Evolutionary conservation across 1,284 basidiomycete genomes (phyloP).

Genomic region (Flammula alnicola): DNA sequence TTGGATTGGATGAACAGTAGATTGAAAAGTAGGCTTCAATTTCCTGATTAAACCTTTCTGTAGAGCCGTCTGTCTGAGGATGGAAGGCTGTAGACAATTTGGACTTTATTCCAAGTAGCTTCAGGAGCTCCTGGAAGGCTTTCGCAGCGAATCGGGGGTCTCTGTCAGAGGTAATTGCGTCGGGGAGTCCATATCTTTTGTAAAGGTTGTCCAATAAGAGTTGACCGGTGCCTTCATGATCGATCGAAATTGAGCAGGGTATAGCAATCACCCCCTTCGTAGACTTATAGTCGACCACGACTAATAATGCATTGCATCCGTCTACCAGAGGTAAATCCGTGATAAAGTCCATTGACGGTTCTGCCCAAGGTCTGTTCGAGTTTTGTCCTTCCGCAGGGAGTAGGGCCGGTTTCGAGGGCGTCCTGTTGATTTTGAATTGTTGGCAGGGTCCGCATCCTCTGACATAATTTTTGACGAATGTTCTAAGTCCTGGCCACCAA

Average conservation of each 20-base stretch:
- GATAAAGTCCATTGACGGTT: conserved; percentile 31
- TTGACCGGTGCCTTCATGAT: conserved; percentile 19
- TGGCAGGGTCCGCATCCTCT: conserved; percentile 22
- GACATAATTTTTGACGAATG: conserved; percentile 26
- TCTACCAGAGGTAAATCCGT: conserved; percentile 39
- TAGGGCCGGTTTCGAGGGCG: conserved; percentile 17
- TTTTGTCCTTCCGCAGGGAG: conserved; percentile 21
- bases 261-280: conserved; percentile 47
- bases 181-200: conserved; percentile 26
- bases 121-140: conserved; percentile 27
- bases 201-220: conserved; percentile 30
- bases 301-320: conserved; percentile 34
- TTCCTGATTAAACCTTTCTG: conserved; percentile 37
- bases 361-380: conserved; percentile 23
- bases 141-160: conserved; percentile 28
- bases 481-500: conserved; percentile 25
- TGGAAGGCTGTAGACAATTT: conserved; percentile 35
- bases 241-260: conserved; percentile 29
- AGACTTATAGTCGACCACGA: conserved; percentile 38
- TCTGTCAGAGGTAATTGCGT: conserved; percentile 30
- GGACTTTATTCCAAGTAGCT: conserved; percentile 27
- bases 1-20: conserved; percentile 15
- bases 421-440: conserved; percentile 15
- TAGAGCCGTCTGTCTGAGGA: conserved; percentile 38
- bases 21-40: conserved; percentile 33